Percentiles rank a stretch among this genome's conserved stretches.
phyloP scores from a whole-genome alignment of 257 asterid species.

The Nicotiana tabacum region DNA sequence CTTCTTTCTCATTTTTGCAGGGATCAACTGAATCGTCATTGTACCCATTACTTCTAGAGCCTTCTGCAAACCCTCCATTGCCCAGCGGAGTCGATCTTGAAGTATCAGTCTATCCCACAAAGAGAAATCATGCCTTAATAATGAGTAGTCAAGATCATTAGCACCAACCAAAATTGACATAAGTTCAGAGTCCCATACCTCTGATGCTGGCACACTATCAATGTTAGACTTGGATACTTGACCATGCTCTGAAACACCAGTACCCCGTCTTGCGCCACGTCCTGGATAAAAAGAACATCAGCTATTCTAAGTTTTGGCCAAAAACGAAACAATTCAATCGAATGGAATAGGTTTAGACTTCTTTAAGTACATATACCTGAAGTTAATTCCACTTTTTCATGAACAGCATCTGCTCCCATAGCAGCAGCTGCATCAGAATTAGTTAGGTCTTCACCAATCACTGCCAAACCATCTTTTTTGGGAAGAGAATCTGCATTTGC shows the following conservation, averaged over 20 bases:
- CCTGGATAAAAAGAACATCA: conserved; percentile 39
- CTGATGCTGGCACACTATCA: conserved; percentile 42
- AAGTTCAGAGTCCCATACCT: conserved; percentile 39
- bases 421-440: conserved; percentile 34
- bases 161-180: conserved; percentile 9
- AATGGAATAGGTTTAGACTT: conserved; percentile 7
- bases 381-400: conserved; percentile 37
- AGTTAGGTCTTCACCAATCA: conserved; percentile 41
- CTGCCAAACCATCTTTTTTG: conserved; percentile 40
- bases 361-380: conserved; percentile 27
- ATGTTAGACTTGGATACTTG: conserved; percentile 39
- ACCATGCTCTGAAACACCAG: conserved; percentile 41
- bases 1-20: conserved; percentile 84
- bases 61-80: conserved; percentile 50
- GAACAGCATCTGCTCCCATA: conserved; percentile 38
- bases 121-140: neutral
- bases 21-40: conserved; percentile 51
- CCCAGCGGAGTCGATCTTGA: conserved; percentile 33
- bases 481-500: conserved; percentile 35
- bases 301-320: conserved; percentile 11
- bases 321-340: neutral
- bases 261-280: conserved; percentile 35
- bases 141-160: conserved; percentile 1
- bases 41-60: conserved; percentile 38
- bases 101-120: conserved; percentile 39